Conservation (phyloP, 768 basidiomycete genomes). For the Pleurotus pulmonarius region DNA sequence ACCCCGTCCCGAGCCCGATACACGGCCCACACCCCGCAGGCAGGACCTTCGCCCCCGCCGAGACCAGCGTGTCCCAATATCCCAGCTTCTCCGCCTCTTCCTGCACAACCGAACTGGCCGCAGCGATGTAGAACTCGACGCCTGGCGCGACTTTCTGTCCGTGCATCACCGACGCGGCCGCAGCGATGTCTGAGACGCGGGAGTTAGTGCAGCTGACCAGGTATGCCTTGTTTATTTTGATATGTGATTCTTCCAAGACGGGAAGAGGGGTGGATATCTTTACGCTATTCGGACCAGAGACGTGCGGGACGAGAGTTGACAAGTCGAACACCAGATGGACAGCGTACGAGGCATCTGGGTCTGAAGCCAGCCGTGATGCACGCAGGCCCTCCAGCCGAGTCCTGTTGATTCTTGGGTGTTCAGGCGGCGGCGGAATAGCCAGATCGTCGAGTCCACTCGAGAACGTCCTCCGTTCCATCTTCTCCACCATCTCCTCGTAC, state of each 20-base stretch:
- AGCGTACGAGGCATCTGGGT: slow-evolving; percentile 75
- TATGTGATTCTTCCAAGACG: slow-evolving; percentile 63
- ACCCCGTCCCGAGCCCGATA: slow-evolving; percentile 90
- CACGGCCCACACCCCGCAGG: slow-evolving; percentile 98
- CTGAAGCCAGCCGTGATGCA: slow-evolving; percentile 49
- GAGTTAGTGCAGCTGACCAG: slow-evolving; percentile 98
- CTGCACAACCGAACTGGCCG: slow-evolving; percentile 90
- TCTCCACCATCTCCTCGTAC: slow-evolving; percentile 76
- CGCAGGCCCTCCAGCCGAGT: slow-evolving; percentile 65
- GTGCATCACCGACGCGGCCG: slow-evolving; percentile 84
- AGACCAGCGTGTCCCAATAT: slow-evolving; percentile 83
- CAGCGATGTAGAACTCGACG: slow-evolving; percentile 97
- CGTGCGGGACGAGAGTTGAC: slow-evolving; percentile 89
- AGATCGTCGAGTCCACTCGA: slow-evolving; percentile 39
- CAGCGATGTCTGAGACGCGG: slow-evolving; percentile 89
- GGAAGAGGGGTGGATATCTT: slow-evolving; percentile 95
- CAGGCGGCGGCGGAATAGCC: slow-evolving; percentile 65
- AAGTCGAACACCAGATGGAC: slow-evolving; percentile 90
- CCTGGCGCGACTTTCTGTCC: slow-evolving; percentile 79
- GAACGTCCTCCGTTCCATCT: slow-evolving; percentile 76
- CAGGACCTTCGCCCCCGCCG: slow-evolving; percentile 88
- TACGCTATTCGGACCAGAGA: slow-evolving; percentile 97
- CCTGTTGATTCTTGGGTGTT: slow-evolving; percentile 85
- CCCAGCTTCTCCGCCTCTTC: slow-evolving; percentile 82
- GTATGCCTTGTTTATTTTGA: slow-evolving; percentile 95